phyloP scores from a whole-genome alignment of 495 filamentous ascomycete species.

The Cladorrhinum samala region DNA sequence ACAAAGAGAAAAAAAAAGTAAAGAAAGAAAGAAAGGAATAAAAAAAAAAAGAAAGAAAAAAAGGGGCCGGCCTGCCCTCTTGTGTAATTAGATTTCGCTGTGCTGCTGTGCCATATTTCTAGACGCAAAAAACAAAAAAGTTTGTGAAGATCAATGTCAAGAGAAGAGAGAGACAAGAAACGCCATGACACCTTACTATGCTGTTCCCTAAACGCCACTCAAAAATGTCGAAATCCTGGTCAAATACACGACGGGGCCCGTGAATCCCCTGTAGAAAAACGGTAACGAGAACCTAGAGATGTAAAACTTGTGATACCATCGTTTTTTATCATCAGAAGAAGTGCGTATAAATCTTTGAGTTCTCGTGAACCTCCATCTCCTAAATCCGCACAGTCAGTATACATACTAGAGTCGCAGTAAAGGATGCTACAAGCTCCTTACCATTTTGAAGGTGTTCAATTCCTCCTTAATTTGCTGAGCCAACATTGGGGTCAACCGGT shows the following conservation, averaged over 20 bases:
- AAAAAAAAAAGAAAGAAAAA: slow-evolving; percentile 1
- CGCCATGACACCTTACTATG: slow-evolving; percentile 50
- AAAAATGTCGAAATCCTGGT: slow-evolving; percentile 31
- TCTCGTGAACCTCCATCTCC: slow-evolving; percentile 99
- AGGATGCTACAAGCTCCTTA: slow-evolving; percentile 37
- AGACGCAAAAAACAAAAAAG: slow-evolving; percentile 22
- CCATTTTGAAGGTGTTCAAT: slow-evolving; percentile 99
- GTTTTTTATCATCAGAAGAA: slow-evolving; percentile 70
- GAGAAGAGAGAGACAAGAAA: slow-evolving; percentile 23
- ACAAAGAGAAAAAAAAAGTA: background rate
- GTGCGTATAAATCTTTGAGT: slow-evolving; percentile 98
- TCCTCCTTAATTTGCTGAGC: slow-evolving; percentile 99
- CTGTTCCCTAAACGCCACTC: slow-evolving; percentile 32
- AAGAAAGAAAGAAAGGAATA: background rate
- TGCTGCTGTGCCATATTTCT: slow-evolving; percentile 26
- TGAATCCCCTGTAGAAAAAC: slow-evolving; percentile 23
- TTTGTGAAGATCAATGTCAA: slow-evolving; percentile 16
- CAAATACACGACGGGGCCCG: slow-evolving; percentile 34
- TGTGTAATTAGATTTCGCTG: slow-evolving; percentile 15
- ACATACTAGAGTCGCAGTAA: background rate
- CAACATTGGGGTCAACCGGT: slow-evolving; percentile 91
- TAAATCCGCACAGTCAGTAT: slow-evolving; percentile 38
- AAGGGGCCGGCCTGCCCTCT: background rate
- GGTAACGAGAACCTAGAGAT: slow-evolving; percentile 30
- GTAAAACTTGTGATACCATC: slow-evolving; percentile 10